These are phyloP conservation scores for Castanea mollissima DNA, from an alignment of 306 rosid species.

Conservation along the genomic window DNA sequence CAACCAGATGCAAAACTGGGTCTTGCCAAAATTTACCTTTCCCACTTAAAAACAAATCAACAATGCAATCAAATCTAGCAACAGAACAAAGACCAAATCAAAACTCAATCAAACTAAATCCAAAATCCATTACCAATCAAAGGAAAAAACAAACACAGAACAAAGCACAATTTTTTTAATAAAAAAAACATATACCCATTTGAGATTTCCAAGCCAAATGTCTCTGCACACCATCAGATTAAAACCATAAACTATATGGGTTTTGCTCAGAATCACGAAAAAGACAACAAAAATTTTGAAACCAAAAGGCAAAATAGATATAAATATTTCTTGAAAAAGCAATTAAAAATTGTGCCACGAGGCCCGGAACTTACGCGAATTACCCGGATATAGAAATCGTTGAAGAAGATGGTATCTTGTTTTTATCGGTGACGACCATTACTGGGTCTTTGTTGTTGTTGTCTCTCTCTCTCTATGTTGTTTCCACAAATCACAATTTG, in stretches of 20 bases:
- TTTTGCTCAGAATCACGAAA: slow-evolving; percentile 15
- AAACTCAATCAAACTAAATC: slow-evolving; percentile 31
- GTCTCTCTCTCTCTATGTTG: slow-evolving; percentile 11
- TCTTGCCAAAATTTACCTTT: slow-evolving; percentile 11
- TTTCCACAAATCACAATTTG: slow-evolving; percentile 32
- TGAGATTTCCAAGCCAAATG: slow-evolving; percentile 44
- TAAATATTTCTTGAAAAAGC: background rate
- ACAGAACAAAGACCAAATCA: slow-evolving; percentile 20
- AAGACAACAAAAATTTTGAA: slow-evolving; percentile 14
- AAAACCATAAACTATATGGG: slow-evolving; percentile 24
- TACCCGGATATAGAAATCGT: slow-evolving; percentile 34
- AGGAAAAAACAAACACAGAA: slow-evolving; percentile 40
- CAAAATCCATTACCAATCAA: slow-evolving; percentile 36
- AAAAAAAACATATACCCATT: slow-evolving; percentile 39
- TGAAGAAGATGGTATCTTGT: slow-evolving; percentile 38
- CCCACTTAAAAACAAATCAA: slow-evolving; percentile 25
- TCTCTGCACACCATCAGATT: slow-evolving; percentile 30
- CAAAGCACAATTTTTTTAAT: slow-evolving; percentile 30
- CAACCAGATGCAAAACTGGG: slow-evolving; percentile 12
- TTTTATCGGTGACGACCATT: slow-evolving; percentile 36
- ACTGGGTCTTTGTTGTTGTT: slow-evolving; percentile 27
- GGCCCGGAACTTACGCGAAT: slow-evolving; percentile 43
- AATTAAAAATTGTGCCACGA: slow-evolving; percentile 29
- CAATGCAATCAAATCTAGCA: slow-evolving; percentile 25
- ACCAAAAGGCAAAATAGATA: background rate